These are phyloP conservation scores for Pythium brassicae DNA, from an alignment of 352 stramenopile genomes.

Conservation along the genomic window DNA sequence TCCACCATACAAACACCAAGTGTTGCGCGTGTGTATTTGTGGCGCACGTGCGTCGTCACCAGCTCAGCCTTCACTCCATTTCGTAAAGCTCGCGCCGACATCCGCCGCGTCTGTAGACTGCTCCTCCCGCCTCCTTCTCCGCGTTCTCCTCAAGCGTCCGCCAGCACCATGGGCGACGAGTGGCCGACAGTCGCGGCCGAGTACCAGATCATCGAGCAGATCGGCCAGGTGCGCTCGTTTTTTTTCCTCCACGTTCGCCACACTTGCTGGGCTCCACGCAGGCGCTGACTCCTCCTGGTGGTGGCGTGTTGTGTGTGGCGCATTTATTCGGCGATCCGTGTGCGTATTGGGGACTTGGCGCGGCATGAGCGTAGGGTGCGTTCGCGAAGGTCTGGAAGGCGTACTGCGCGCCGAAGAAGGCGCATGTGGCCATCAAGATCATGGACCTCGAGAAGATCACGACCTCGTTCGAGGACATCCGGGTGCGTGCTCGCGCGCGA, in stretches of 20 bases:
- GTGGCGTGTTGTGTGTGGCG: not conserved
- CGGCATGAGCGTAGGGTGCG: constrained; percentile 69
- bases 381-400: constrained; percentile 99
- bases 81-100: not conserved
- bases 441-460: constrained; percentile 99
- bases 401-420: constrained; percentile 84
- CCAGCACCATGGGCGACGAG: constrained; percentile 70
- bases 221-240: constrained; percentile 54
- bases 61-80: constrained; percentile 1
- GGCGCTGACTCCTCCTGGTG: not conserved
- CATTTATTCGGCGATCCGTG: not conserved
- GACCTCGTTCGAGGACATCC: constrained; percentile 91
- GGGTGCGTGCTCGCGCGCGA: constrained; percentile 35
- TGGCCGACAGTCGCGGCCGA: constrained; percentile 80
- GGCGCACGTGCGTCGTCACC: not conserved
- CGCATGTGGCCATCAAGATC: constrained; percentile 97
- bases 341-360: too few relatives aligned
- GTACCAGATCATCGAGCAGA: constrained; percentile 90
- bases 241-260: not conserved
- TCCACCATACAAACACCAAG: not conserved
- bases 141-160: constrained; percentile 1
- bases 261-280: not conserved
- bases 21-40: not conserved
- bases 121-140: not conserved
- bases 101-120: not conserved